Evolutionary conservation across 2,329 filamentous ascomycete species (phyloP).

Genomic region (Byssothecium circinans): DNA sequence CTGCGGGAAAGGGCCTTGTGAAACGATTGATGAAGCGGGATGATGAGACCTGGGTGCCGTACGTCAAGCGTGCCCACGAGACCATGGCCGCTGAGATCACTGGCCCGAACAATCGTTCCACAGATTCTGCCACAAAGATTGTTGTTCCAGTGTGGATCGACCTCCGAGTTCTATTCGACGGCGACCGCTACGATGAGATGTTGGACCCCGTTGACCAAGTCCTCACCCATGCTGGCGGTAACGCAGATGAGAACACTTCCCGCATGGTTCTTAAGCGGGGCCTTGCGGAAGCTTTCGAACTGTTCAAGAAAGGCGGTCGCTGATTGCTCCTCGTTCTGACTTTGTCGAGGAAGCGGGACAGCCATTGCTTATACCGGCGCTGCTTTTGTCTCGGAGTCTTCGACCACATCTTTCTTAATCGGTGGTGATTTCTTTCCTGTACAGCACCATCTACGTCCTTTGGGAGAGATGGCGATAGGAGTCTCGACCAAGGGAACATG

Average conservation of each 20-base stretch:
- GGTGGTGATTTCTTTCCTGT: too few species aligned
- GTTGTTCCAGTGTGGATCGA: conserved; percentile 26
- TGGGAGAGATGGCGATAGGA: too few species aligned
- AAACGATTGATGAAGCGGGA: conserved; percentile 15
- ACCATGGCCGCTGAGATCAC: conserved; percentile 17
- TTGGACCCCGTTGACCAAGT: neutral
- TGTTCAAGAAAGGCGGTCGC: conserved; percentile 17
- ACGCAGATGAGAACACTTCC: neutral
- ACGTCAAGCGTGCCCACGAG: conserved; percentile 21
- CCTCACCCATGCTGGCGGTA: neutral
- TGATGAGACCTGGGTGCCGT: conserved; percentile 20
- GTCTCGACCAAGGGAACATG: too few species aligned
- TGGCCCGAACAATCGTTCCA: neutral
- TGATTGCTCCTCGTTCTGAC: neutral
- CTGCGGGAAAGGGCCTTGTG: conserved; percentile 13
- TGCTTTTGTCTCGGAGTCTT: too few species aligned
- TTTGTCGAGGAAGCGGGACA: neutral
- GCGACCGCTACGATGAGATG: conserved; percentile 18
- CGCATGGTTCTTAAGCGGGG: conserved; percentile 9
- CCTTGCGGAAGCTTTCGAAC: conserved; percentile 16
- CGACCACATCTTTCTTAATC: too few species aligned
- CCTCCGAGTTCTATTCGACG: conserved; percentile 27
- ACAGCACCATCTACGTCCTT: too few species aligned
- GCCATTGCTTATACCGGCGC: too few species aligned
- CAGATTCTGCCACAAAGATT: neutral